These are phyloP conservation scores for Plantago coronopus DNA, from an alignment of 305 asterid genomes.

Conservation along the genomic window DNA sequence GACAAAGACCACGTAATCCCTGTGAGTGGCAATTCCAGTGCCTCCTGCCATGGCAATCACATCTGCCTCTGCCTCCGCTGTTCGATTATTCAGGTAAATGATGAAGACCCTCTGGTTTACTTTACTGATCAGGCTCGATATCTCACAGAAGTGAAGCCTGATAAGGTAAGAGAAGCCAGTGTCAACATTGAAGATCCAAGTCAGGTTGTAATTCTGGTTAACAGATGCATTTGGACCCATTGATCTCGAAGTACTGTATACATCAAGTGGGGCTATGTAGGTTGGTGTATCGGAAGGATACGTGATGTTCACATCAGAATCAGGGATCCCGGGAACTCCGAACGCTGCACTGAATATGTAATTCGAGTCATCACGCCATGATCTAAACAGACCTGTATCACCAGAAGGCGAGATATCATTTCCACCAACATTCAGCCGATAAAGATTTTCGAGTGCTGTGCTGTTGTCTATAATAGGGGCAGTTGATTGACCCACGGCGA, in stretches of 20 bases:
- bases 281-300: constrained; percentile 16
- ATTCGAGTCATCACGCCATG: constrained; percentile 27
- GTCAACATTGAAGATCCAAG: constrained; percentile 24
- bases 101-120: constrained; percentile 21
- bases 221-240: constrained; percentile 18
- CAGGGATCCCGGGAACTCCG: constrained; percentile 13
- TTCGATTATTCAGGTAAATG: constrained; percentile 21
- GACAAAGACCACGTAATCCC: constrained; percentile 24
- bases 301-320: constrained; percentile 7
- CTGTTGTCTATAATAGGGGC: constrained; percentile 8
- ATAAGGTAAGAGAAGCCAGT: constrained; percentile 26
- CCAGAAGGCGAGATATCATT: constrained; percentile 19
- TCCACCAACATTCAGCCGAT: constrained; percentile 28
- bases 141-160: constrained; percentile 30
- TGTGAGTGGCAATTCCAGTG: constrained; percentile 15
- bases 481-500: constrained; percentile 15
- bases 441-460: constrained; percentile 22
- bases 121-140: neutral
- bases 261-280: constrained; percentile 22
- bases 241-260: constrained; percentile 21
- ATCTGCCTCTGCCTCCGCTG: constrained; percentile 20
- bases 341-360: constrained; percentile 21
- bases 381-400: constrained; percentile 24
- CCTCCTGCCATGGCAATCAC: constrained; percentile 20
- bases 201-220: constrained; percentile 20